phyloP scores from a whole-genome alignment of 2,329 filamentous ascomycete species.

The Penicillium sp. region DNA sequence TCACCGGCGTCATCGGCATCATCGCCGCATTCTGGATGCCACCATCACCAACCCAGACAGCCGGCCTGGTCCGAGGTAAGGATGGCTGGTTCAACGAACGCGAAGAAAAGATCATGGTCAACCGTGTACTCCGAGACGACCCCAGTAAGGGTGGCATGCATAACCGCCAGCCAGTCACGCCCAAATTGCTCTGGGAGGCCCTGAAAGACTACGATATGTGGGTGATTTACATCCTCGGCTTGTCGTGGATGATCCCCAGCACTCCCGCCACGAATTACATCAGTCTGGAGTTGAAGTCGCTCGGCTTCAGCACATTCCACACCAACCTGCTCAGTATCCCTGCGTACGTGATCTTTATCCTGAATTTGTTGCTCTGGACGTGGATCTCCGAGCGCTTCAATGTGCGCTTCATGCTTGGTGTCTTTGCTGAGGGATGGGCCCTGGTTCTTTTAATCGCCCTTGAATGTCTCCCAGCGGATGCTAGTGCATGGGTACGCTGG shows the following conservation, averaged over 20 bases:
- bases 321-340: constrained; percentile 61
- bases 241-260: constrained; percentile 42
- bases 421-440: constrained; percentile 51
- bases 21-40: constrained; percentile 58
- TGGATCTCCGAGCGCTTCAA: constrained; percentile 54
- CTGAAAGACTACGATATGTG: constrained; percentile 55
- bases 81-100: constrained; percentile 62
- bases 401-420: constrained; percentile 51
- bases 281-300: constrained; percentile 44
- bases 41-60: constrained; percentile 61
- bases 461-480: constrained; percentile 45
- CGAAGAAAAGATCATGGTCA: constrained; percentile 66
- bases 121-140: constrained; percentile 54
- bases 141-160: constrained; percentile 58
- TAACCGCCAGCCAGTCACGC: constrained; percentile 52
- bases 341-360: constrained; percentile 52
- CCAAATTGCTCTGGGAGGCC: constrained; percentile 47
- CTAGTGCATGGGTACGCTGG: constrained; percentile 51
- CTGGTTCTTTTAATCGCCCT: constrained; percentile 51
- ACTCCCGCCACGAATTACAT: constrained; percentile 36
- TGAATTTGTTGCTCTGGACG: constrained; percentile 52
- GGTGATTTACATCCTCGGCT: constrained; percentile 50
- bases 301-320: constrained; percentile 56
- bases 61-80: constrained; percentile 55
- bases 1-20: constrained; percentile 53